Conservation (phyloP, 2,329 filamentous ascomycete species). For the Meredithiella fracta region DNA sequence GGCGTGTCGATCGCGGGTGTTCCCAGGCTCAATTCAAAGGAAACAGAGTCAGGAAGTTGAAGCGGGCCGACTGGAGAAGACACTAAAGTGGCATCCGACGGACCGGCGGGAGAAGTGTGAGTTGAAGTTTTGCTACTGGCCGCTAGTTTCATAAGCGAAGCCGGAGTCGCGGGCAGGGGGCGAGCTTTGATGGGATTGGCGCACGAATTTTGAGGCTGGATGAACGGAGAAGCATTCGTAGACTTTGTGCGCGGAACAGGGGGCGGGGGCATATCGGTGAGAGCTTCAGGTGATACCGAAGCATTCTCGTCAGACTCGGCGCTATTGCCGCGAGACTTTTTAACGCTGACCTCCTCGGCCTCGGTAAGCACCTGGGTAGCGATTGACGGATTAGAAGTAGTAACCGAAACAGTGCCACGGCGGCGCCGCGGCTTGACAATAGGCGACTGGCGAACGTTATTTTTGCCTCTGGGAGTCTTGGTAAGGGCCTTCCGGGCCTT, state of each 20-base stretch:
- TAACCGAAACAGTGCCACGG: constrained; percentile 24
- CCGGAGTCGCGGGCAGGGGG: constrained; percentile 55
- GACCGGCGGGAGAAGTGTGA: constrained; percentile 28
- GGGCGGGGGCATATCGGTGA: constrained; percentile 50
- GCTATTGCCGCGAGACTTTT: constrained; percentile 18
- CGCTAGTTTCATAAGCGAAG: constrained; percentile 67
- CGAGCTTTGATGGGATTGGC: constrained; percentile 15
- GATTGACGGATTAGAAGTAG: constrained; percentile 36
- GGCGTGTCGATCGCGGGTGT: constrained; percentile 19
- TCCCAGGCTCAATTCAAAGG: constrained; percentile 23
- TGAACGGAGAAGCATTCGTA: constrained; percentile 49
- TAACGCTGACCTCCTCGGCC: constrained; percentile 25
- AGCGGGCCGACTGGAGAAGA: constrained; percentile 21
- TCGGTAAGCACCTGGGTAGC: constrained; percentile 39
- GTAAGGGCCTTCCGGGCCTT: constrained; percentile 35
- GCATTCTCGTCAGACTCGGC: constrained; percentile 48
- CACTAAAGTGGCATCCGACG: neutral
- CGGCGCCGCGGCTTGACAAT: constrained; percentile 51
- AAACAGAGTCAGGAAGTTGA: constrained; percentile 56
- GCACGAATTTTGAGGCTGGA: constrained; percentile 35
- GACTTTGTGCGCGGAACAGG: constrained; percentile 50
- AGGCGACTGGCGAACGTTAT: constrained; percentile 50
- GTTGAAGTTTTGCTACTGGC: neutral
- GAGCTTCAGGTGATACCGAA: constrained; percentile 46
- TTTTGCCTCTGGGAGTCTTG: constrained; percentile 33